Conservation (phyloP, 306 rosid genomes). For the Acacia acuminata region DNA sequence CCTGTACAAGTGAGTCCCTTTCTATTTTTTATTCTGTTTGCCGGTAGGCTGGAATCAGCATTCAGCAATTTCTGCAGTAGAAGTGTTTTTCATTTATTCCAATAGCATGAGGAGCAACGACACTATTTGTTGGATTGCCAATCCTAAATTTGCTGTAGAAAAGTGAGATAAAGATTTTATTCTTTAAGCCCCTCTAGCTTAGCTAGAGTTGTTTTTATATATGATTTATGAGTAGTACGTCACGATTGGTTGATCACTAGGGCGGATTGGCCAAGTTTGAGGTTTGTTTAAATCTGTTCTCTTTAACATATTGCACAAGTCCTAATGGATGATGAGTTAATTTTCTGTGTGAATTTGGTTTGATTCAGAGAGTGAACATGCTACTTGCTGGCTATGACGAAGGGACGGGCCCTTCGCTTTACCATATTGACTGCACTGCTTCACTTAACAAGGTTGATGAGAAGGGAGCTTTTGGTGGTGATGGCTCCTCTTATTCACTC, state of each 20-base stretch:
- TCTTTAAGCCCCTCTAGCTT: neutral
- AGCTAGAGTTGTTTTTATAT: neutral
- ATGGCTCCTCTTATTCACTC: conserved; percentile 25
- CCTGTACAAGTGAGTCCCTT: neutral
- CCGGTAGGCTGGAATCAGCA: neutral
- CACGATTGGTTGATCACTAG: neutral
- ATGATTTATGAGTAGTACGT: neutral
- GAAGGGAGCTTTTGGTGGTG: conserved; percentile 39
- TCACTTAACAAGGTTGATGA: conserved; percentile 95
- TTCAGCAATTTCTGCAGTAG: neutral
- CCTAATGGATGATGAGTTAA: conserved; percentile 1
- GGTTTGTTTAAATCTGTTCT: neutral
- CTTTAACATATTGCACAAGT: neutral
- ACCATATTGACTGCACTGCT: conserved; percentile 83
- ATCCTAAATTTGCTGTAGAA: neutral
- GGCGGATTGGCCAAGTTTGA: neutral
- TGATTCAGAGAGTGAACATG: too few relatives aligned
- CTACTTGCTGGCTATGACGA: too few relatives aligned
- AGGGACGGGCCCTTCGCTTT: neutral
- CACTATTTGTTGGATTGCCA: neutral
- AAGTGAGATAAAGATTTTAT: neutral
- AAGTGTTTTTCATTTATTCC: too few relatives aligned
- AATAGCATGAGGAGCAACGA: neutral
- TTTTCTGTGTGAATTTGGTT: conserved; percentile 17
- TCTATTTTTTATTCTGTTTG: neutral